Percentiles rank a stretch among this genome's conserved stretches.
These are phyloP conservation scores for Boechera retrofracta DNA, from an alignment of 345 rosid genomes.

Conservation along the genomic window DNA sequence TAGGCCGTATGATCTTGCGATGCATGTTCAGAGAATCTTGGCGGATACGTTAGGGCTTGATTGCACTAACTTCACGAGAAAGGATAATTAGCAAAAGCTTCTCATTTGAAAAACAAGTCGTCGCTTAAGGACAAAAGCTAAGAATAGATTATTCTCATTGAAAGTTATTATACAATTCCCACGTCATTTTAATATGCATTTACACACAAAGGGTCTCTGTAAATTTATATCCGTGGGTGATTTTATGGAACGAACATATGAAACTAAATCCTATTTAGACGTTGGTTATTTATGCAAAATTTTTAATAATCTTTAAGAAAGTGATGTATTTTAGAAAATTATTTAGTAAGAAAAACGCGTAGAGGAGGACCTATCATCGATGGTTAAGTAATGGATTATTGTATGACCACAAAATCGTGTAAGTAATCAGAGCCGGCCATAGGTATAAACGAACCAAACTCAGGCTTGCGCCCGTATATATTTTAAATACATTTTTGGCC, in stretches of 20 bases:
- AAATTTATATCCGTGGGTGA: too few species aligned
- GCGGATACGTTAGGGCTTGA: slow-evolving; percentile 73
- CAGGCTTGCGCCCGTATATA: too few species aligned
- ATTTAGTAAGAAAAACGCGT: background rate
- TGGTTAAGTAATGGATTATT: background rate
- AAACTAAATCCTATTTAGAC: background rate
- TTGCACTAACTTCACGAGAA: slow-evolving; percentile 74
- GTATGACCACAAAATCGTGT: background rate
- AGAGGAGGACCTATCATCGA: background rate
- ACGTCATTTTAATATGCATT: background rate
- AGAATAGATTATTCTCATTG: background rate
- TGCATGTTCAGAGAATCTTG: slow-evolving; percentile 72
- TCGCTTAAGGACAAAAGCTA: background rate
- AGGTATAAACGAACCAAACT: too few species aligned
- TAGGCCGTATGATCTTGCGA: slow-evolving; percentile 44
- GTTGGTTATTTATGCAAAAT: background rate
- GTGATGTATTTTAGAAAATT: background rate
- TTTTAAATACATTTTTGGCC: too few species aligned
- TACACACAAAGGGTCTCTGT: too few species aligned
- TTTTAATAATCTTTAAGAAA: background rate
- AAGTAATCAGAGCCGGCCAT: too few species aligned
- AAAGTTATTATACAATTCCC: background rate
- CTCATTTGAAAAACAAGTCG: slow-evolving; percentile 45
- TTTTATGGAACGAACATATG: background rate
- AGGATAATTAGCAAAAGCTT: slow-evolving; percentile 61